Evolutionary conservation across 2,329 filamentous ascomycete genomes (phyloP).

Genomic region (Fusarium sp.): DNA sequence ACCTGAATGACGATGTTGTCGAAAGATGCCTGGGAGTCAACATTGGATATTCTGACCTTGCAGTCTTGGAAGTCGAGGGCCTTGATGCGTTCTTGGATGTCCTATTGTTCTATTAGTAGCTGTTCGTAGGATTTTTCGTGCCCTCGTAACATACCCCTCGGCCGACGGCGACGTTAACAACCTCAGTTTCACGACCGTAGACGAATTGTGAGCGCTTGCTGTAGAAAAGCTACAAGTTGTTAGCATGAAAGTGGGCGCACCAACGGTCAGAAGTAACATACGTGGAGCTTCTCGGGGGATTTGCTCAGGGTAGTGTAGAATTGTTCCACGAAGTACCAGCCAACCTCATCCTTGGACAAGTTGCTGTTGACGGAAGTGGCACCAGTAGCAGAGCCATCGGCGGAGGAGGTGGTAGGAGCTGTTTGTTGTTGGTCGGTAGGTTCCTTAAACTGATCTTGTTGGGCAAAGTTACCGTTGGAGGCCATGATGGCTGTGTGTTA

Average conservation of each 20-base stretch:
- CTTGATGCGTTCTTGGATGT: constrained; percentile 95
- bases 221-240: constrained; percentile 79
- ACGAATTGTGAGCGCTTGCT: constrained; percentile 96
- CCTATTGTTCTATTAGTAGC: constrained; percentile 60
- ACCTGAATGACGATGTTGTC: constrained; percentile 97
- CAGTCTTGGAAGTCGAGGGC: constrained; percentile 94
- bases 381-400: constrained; percentile 43
- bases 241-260: constrained; percentile 1
- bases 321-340: constrained; percentile 99
- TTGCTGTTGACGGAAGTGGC: constrained; percentile 56
- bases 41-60: constrained; percentile 98
- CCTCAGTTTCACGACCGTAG: constrained; percentile 89
- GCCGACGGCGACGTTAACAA: constrained; percentile 86
- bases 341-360: constrained; percentile 89
- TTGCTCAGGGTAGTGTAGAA: constrained; percentile 99
- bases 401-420: constrained; percentile 49
- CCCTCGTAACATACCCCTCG: constrained; percentile 70
- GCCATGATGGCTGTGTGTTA: constrained; percentile 57
- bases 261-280: constrained; percentile 52
- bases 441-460: constrained; percentile 57
- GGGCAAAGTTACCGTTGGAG: constrained; percentile 66
- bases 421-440: constrained; percentile 52
- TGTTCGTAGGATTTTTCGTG: not conserved
- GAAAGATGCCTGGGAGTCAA: constrained; percentile 93
- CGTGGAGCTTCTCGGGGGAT: constrained; percentile 90